Base-by-base conservation (phyloP, 1,284 basidiomycete genomes). In the Papiliotrema flavescens region DNA sequence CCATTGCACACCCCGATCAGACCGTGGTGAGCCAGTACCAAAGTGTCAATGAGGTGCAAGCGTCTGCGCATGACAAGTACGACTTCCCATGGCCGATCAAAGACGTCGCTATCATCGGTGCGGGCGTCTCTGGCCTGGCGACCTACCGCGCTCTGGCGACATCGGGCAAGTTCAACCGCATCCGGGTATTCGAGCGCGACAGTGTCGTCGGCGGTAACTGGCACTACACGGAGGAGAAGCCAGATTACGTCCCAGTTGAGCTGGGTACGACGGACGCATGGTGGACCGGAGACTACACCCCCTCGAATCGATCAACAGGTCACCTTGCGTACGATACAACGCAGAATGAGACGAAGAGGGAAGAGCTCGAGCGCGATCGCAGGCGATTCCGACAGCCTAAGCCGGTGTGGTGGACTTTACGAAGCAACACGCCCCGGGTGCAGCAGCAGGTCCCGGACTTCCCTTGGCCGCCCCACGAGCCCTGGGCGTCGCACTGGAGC, bases 21-120 rank as follows among this genome's bases (percentile, higher is more conserved):
- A 32, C 11, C 28, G 28, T 32, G 5, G 6, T 32, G 28, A 32
- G 11, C 28, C 28, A 5, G 28, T 11, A 32, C 6, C 28, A 32
- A 11, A 6, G 11, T 11, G 6, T 11, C 28, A 32, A 32, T 32
- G 28, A 32, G 28, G 28, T 11, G n/a, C n/a, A n/a, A 32, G 28
- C 28, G 11, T 11, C 5, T 32, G n/a, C 28, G 28, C 28, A 32
- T 32, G 39, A 22, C 20, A 22, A 7, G 15, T 1, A 75, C 79
- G 56, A 71, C 73, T 61, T 83, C 83, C 46, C 89, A 28, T 55
- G 57, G 57, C 53, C 53, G 22, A 53, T 59, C 23, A 49, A 59
- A 42, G 47, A 55, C 26, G 57, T 59, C 26, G 57, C 57, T 4
- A 49, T 59, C 42, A 55, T 59, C 22, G 57, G 57, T 19, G 57